Evolutionary conservation across 2,329 filamentous ascomycete species (phyloP), one percentile per base, ranked within the genome.

Genomic region (Aurifilum marmelostoma): DNA sequence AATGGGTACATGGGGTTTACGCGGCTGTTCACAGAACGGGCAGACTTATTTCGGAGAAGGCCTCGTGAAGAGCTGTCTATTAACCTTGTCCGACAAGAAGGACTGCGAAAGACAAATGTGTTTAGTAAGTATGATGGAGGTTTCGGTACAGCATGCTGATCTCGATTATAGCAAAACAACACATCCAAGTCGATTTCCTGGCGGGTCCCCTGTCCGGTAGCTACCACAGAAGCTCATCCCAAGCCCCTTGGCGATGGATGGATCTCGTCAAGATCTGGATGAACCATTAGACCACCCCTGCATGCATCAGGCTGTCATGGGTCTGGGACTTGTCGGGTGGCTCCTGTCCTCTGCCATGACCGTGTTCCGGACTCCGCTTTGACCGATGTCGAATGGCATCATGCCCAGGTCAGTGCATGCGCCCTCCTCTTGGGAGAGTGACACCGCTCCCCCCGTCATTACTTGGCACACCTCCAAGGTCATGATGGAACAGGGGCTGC

Each of bases 351-450:
- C 39, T 39, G 43, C 75, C 69, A 41, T 65, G 47, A 69, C 75
- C 71, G 63, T 74, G 72, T 66, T 74, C 69, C 63, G 73, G 60
- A 21, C 63, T 63, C 67, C 66, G 72, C 69, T 71, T 59, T 41
- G 58, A 50, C 67, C 64, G 67, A 56, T 59, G 73, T 59, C 73
- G 66, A 24, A 72, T 74, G 54, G 71, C 37, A 21, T 73, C 69
- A 24, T 74, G 60, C 37, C 67, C 63, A 66, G 73, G 64, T 47
- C 43, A 47, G n/a, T 2, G n/a, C 43, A 39, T 54, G 59, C 62
- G 64, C 61, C 39, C 39, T 69, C 61, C 52, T 69, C 67, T 63
- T 67, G 54, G 67, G 37, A 61, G 1, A 50, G 47, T 67, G 50
- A 59, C 41, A 9, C 54, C 50, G 21, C 37, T 18, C 47, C n/a